Evolutionary conservation across 2,329 filamentous ascomycete genomes (phyloP).

Genomic region (Fusarium longipes): DNA sequence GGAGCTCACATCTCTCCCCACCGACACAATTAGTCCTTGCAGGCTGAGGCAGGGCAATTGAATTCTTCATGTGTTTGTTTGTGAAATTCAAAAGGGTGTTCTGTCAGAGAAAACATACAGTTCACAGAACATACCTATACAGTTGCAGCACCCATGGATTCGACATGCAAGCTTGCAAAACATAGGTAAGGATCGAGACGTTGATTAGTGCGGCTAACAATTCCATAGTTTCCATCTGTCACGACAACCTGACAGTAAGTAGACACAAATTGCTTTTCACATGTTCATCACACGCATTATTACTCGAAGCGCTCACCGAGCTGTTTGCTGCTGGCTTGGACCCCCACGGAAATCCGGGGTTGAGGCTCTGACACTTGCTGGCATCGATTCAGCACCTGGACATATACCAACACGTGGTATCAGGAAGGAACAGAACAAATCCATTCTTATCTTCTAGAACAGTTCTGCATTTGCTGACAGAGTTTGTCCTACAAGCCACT

Average conservation of each 20-base stretch:
- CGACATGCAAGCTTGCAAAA: background rate
- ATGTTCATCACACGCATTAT: slow-evolving; percentile 12
- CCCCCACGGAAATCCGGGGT: slow-evolving; percentile 23
- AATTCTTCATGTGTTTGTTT: too few species aligned
- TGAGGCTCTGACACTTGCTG: slow-evolving; percentile 21
- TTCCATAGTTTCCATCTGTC: background rate
- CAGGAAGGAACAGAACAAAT: background rate
- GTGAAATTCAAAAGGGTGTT: background rate
- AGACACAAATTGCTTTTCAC: background rate
- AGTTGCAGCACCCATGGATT: background rate
- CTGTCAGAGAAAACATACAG: background rate
- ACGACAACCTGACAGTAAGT: slow-evolving; percentile 18
- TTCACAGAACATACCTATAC: background rate
- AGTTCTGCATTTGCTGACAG: background rate
- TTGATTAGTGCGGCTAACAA: background rate
- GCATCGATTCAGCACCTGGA: background rate
- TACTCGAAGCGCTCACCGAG: slow-evolving; percentile 39
- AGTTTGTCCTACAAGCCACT: background rate
- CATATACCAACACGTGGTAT: background rate
- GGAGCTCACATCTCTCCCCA: background rate
- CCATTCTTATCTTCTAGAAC: slow-evolving; percentile 20
- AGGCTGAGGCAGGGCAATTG: background rate
- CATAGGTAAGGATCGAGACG: background rate
- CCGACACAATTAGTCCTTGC: background rate
- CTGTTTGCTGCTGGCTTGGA: background rate